Evolutionary conservation across 192 early-diverging fungal genomes (phyloP).

Genomic region (Backusella sp.): DNA sequence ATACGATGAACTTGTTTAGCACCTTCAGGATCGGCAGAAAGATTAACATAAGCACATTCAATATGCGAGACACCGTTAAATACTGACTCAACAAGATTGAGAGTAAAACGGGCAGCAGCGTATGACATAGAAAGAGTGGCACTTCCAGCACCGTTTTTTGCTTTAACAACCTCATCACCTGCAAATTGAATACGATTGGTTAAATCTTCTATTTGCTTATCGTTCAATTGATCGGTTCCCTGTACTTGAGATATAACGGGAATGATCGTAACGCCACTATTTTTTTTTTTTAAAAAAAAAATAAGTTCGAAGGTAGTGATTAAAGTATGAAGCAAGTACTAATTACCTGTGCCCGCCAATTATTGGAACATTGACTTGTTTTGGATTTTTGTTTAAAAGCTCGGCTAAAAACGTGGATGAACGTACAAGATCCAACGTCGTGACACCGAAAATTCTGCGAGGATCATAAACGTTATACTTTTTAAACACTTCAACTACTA

Average conservation of each 20-base stretch:
- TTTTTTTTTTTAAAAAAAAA: too few relatives aligned
- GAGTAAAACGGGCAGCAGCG: slow-evolving; percentile 89
- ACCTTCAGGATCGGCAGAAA: slow-evolving; percentile 83
- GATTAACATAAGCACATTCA: slow-evolving; percentile 81
- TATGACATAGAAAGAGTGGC: slow-evolving; percentile 91
- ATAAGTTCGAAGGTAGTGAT: too few relatives aligned
- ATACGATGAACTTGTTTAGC: slow-evolving; percentile 66
- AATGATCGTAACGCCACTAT: slow-evolving; percentile 93
- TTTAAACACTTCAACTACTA: slow-evolving; percentile 89
- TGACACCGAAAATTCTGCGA: slow-evolving; percentile 92
- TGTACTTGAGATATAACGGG: slow-evolving; percentile 86
- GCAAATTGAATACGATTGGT: slow-evolving; percentile 98
- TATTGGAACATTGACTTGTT: slow-evolving; percentile 77
- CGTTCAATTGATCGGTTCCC: slow-evolving; percentile 58
- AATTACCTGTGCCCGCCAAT: slow-evolving; percentile 78
- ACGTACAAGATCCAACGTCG: slow-evolving; percentile 96
- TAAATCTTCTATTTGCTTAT: slow-evolving; percentile 86
- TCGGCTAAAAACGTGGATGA: slow-evolving; percentile 93
- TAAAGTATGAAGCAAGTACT: too few relatives aligned
- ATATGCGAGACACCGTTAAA: slow-evolving; percentile 78
- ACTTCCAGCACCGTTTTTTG: slow-evolving; percentile 93
- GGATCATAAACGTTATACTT: slow-evolving; percentile 78
- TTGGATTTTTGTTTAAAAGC: slow-evolving; percentile 68
- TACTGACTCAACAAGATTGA: slow-evolving; percentile 80
- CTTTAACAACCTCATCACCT: slow-evolving; percentile 99